phyloP scores from a whole-genome alignment of 495 filamentous ascomycete genomes.

The Lepidopterella palustris region DNA sequence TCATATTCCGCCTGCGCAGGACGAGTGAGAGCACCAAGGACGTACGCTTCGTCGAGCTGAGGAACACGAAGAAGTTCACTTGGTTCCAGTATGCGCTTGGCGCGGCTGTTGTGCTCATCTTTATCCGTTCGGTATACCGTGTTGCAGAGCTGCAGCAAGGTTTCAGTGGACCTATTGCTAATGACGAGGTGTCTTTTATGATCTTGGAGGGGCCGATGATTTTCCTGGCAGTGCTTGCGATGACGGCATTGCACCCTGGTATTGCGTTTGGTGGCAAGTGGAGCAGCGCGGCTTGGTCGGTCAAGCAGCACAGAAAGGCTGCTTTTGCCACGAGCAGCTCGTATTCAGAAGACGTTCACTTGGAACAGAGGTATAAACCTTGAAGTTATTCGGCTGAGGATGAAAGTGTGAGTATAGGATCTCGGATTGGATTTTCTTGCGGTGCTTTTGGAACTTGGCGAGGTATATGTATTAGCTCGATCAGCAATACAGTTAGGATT shows the following conservation, averaged over 20 bases:
- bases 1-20: conserved; percentile 2
- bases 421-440: too few relatives aligned
- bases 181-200: background rate
- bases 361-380: too few relatives aligned
- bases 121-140: conserved; percentile 24
- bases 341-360: too few relatives aligned
- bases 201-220: conserved; percentile 52
- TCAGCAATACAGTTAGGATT: too few relatives aligned
- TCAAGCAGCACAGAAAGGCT: too few relatives aligned
- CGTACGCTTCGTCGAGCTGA: background rate
- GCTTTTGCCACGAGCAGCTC: too few relatives aligned
- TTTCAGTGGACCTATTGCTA: conserved; percentile 7
- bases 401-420: too few relatives aligned
- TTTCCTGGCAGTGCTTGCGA: conserved; percentile 46
- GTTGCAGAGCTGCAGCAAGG: conserved; percentile 25
- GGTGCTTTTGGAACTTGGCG: too few relatives aligned
- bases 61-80: background rate
- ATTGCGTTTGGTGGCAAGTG: conserved; percentile 3
- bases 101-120: conserved; percentile 9
- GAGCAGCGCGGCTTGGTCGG: too few relatives aligned
- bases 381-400: too few relatives aligned
- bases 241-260: conserved; percentile 57
- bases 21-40: background rate
- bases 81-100: background rate
- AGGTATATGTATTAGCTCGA: too few relatives aligned